Evolutionary conservation across 2,329 filamentous ascomycete genomes (phyloP), one percentile per base, ranked within the genome.

Genomic region (Cladosporium sp.): DNA sequence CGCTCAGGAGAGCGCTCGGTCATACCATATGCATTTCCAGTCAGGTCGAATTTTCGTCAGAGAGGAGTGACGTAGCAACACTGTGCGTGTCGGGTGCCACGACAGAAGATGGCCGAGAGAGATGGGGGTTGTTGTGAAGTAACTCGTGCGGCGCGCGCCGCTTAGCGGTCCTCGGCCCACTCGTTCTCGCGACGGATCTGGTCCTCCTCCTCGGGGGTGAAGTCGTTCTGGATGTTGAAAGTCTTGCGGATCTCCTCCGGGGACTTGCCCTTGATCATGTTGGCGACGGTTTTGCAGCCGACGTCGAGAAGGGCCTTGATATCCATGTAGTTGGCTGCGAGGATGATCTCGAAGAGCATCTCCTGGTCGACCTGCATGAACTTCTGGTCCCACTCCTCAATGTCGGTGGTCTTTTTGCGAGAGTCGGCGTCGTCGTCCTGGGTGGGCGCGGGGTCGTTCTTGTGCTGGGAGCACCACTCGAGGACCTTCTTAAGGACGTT

Each of bases 181-280:
- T 80, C 78, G 73, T 80, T 80, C 73, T 80, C 78, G 53, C 78
- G 77, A 60, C 78, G 78, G 63, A 80, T 99, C 82, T 99, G 94
- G 72, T 99, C 94, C 76, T 99, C 94, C 78, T 99, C 94, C 76
- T 99, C 94, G 2, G 93, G 91, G 0, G 94, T 97, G 78, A 99
- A 99, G 75, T 99, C 94, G 69, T 99, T 99, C 70, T 95, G 94
- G 70, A 99, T 99, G 79, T 99, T 99, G 81, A 99, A 99, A 0
- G 94, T 99, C 83, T 97, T 99, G 52, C 94, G 90, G 69, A 99
- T 99, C 80, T 99, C 94, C 74, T 99, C 94, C 3, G 94, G 94
- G 0, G 91, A 96, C 83, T 99, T 99, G 78, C 94, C 94, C 89
- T 99, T 99, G 82, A 99, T 99, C 94, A 99, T 99, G 79, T 99